Base-by-base conservation (phyloP, 768 basidiomycete genomes). In the Calocera viscosa region DNA sequence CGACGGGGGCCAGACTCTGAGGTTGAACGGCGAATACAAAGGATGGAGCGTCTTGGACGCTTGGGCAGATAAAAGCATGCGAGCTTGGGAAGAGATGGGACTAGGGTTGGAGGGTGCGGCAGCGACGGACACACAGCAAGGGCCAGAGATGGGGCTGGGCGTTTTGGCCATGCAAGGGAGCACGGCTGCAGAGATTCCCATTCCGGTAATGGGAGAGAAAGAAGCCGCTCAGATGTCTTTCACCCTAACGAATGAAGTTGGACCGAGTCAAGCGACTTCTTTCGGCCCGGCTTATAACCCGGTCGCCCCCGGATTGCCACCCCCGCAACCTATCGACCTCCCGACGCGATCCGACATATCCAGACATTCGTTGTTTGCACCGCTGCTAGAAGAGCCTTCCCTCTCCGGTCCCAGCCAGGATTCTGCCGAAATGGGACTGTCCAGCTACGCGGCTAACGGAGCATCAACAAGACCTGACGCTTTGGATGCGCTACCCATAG, bases 1-100 rank as follows among this genome's bases (percentile, higher is more conserved):
- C 2, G 90, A 89, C 70, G 82, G 83, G 12, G 87, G 89, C 26
- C 76, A 82, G 11, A 85, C 85, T 28, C 74, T 96, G 72, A 83
- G 88, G 47, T 77, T 94, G 71, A 82, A 83, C 2, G 94, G 92
- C 33, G 87, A 92, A 73, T 96, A 96, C 73, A 83, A 84, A 75
- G 93, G 94, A 5, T 96, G 93, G 94, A 90, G 81, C 74, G 89
- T 93, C 5, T 76, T 96, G 67, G 94, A 97, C 75, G 94, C 93
- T 16, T 90, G 89, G 88, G 94, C 91, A 63, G 94, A 96, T 77
- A 82, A 82, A 70, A 93, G 92, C 76, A 80, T 93, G 63, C 83
- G 87, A 74, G 85, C 85, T 74, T 97, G 94, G 94, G 84, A 87
- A 66, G 86, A 89, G 71, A 81, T 84, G 28, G 93, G 93, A 1